Base-by-base conservation (phyloP, 345 rosid species). In the Pugionium cornutum region DNA sequence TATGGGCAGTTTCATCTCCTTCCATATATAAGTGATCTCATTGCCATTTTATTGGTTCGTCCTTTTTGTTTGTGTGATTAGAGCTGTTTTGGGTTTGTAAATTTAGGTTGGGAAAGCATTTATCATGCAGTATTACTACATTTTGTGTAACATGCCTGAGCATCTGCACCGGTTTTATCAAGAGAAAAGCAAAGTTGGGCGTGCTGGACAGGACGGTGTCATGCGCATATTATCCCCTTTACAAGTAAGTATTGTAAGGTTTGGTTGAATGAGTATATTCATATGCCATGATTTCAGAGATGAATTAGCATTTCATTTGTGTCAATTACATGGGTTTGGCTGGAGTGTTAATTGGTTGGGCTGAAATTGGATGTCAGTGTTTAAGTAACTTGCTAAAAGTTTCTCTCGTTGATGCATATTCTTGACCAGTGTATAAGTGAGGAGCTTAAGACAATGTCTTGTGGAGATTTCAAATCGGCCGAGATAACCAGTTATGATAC, bases 381-480 rank as follows among this genome's bases (percentile, higher is more conserved):
- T 30, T 5, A 26, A 25, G 49, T 31, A n/a, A 39, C 5, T 57
- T 48, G 37, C 51, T 26, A 3, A 45, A 46, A 37, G 31, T 32
- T 18, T 74, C 61, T 67, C 52, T 39, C 76, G 43, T 53, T 69
- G 73, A 27, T 67, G 53, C 9, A 10, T 59, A 9, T 45, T 60
- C 9, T 33, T 73, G 57, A 32, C 45, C 86, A 89, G 97, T 87
- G 83, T 47, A 89, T 89, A 63, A 73, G 75, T 48, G 88, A 83
- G 73, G 85, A 74, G 86, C 87, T 89, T 54, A 74, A 80, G 54
- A 68, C 83, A 18, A 80, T 84, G 30, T 76, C 79, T 43, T 79
- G 51, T 72, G 89, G 82, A 39, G 80, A 72, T 28, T 78, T 57
- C 55, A 53, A 53, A 2, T 80, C 84, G 1, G 84, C 84, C 61